These are phyloP conservation scores for Chloropicon primus DNA, from an alignment of 139 green algal genomes.

Conservation along the genomic window DNA sequence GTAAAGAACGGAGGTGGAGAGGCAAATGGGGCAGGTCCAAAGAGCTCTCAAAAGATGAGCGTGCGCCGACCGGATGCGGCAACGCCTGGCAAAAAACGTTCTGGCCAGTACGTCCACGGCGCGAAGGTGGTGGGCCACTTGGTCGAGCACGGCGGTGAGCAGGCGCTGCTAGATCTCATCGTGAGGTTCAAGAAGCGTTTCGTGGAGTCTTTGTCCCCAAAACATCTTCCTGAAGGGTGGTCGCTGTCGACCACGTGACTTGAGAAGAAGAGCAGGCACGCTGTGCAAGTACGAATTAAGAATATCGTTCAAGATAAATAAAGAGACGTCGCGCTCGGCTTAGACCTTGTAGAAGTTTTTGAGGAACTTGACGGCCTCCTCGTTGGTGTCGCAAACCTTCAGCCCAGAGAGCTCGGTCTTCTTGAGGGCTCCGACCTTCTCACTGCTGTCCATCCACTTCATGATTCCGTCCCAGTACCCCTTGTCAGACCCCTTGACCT, in stretches of 20 bases:
- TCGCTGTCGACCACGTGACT: background rate
- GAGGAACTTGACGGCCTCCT: constrained; percentile 10
- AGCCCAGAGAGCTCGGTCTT: constrained; percentile 7
- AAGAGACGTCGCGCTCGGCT: too few species aligned
- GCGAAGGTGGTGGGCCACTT: background rate
- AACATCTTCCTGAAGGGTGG: background rate
- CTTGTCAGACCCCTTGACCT: too few species aligned
- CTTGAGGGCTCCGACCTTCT: background rate
- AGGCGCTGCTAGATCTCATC: background rate
- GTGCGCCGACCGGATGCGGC: too few species aligned
- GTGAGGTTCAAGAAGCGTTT: background rate
- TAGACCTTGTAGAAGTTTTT: constrained; percentile 9
- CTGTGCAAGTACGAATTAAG: too few species aligned
- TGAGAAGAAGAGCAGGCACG: too few species aligned
- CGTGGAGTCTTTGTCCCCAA: background rate
- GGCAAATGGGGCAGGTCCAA: too few species aligned
- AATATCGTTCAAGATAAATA: too few species aligned
- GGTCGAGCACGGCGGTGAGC: background rate
- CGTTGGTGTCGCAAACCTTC: constrained; percentile 14
- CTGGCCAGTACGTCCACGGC: background rate
- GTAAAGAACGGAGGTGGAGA: background rate
- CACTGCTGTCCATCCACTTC: constrained; percentile 3
- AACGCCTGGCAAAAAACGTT: too few species aligned
- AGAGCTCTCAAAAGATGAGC: too few species aligned
- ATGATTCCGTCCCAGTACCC: constrained; percentile 16